Percentiles rank a stretch among this genome's conserved stretches.
phyloP scores from a whole-genome alignment of 805 yeast genomes.

The Candida taoyuanica region DNA sequence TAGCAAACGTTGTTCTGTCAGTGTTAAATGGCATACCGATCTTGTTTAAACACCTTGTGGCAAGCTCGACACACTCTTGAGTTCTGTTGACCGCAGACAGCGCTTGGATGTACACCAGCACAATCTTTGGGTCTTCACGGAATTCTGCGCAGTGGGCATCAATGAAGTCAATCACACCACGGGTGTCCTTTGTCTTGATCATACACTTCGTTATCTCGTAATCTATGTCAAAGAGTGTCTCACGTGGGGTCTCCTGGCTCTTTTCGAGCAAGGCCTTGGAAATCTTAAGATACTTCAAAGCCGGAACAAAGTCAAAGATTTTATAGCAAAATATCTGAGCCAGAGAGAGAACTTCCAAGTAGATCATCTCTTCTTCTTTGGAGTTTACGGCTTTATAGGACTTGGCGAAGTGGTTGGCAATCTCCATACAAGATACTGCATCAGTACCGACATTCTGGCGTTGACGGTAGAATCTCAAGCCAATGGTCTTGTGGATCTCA shows the following conservation, averaged over 20 bases:
- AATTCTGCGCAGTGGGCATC: conserved; percentile 29
- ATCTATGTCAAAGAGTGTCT: conserved; percentile 8
- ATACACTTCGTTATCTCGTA: conserved; percentile 22
- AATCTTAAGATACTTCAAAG: conserved; percentile 36
- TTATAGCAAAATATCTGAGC: conserved; percentile 44
- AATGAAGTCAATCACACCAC: conserved; percentile 34
- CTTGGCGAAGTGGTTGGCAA: conserved; percentile 19
- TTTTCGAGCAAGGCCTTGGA: conserved; percentile 21
- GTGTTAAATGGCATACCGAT: conserved; percentile 33
- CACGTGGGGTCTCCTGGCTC: background rate
- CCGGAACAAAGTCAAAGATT: conserved; percentile 37
- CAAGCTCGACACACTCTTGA: conserved; percentile 20
- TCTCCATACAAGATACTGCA: conserved; percentile 9
- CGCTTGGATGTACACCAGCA: conserved; percentile 33
- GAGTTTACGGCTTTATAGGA: conserved; percentile 10
- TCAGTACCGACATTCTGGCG: conserved; percentile 4
- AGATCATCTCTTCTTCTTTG: conserved; percentile 34
- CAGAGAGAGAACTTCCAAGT: conserved; percentile 35
- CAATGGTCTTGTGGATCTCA: conserved; percentile 36
- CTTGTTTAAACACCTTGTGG: conserved; percentile 32
- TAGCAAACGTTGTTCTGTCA: conserved; percentile 27
- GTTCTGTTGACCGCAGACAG: conserved; percentile 16
- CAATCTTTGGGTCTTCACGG: conserved; percentile 30
- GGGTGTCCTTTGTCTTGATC: conserved; percentile 28
- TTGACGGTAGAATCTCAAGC: conserved; percentile 32